These are phyloP conservation scores for Gloeophyllum trabeum DNA, from an alignment of 768 basidiomycete genomes.

Conservation along the genomic window DNA sequence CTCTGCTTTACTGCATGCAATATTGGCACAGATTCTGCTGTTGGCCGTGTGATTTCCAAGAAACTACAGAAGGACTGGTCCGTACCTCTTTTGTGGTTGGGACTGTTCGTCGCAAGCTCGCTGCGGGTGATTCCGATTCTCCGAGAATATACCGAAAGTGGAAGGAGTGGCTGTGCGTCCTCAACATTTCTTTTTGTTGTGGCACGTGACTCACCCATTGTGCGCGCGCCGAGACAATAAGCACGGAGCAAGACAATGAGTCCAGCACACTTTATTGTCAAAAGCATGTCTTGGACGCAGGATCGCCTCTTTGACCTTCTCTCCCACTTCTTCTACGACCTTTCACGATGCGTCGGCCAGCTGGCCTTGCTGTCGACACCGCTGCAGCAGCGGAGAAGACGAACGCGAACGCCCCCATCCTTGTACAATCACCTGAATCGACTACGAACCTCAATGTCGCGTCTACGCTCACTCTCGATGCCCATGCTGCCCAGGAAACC, in stretches of 20 bases:
- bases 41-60: too few relatives aligned
- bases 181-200: not conserved
- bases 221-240: not conserved
- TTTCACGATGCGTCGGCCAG: constrained; percentile 12
- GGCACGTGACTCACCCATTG: not conserved
- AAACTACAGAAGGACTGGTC: too few relatives aligned
- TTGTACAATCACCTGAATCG: not conserved
- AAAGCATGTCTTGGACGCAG: not conserved
- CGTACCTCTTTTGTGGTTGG: too few relatives aligned
- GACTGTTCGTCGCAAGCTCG: too few relatives aligned
- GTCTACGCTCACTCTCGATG: constrained; percentile 10
- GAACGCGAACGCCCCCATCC: constrained; percentile 2
- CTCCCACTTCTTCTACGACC: constrained; percentile 2
- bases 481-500: constrained; percentile 10
- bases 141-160: too few relatives aligned
- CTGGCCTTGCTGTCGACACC: constrained; percentile 12
- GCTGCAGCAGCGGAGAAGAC: constrained; percentile 5
- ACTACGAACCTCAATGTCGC: constrained; percentile 6
- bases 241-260: not conserved
- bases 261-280: not conserved
- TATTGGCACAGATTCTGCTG: too few relatives aligned
- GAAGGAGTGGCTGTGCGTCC: too few relatives aligned
- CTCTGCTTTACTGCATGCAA: too few relatives aligned
- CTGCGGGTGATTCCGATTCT: too few relatives aligned
- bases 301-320: not conserved